phyloP scores from a whole-genome alignment of 257 asterid species.

The Solanum chiquidenum region DNA sequence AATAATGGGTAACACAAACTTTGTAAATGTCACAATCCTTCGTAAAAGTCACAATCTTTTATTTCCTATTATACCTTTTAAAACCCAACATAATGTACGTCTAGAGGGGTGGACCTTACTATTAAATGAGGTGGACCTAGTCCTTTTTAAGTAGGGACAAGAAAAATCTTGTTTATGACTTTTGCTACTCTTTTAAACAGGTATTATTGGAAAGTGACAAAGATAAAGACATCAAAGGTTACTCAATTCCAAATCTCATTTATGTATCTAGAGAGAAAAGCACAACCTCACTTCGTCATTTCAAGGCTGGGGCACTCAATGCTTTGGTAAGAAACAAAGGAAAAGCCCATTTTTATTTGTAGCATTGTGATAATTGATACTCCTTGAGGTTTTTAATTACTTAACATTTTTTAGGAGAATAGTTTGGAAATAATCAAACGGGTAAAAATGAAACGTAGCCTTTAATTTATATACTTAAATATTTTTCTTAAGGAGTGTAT shows the following conservation, averaged over 20 bases:
- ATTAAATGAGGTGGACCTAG: not conserved
- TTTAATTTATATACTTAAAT: too few relatives aligned
- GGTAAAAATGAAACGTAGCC: not conserved
- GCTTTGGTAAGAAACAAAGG: conserved; percentile 12
- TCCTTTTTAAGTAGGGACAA: not conserved
- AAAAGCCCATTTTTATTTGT: not conserved
- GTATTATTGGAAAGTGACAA: conserved; percentile 15
- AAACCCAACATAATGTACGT: not conserved
- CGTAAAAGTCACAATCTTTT: fast-evolving
- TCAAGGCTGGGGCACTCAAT: conserved; percentile 32
- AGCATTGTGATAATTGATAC: not conserved
- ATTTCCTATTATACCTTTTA: too few relatives aligned
- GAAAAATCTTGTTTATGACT: not conserved
- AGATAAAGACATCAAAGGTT: not conserved
- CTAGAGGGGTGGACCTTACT: not conserved
- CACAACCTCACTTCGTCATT: conserved; percentile 17
- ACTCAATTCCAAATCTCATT: conserved; percentile 13
- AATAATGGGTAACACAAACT: too few relatives aligned
- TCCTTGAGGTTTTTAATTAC: not conserved
- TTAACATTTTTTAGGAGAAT: not conserved
- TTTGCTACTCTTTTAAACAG: not conserved
- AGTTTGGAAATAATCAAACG: too few relatives aligned
- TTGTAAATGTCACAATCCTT: too few relatives aligned
- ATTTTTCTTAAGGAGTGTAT: not conserved
- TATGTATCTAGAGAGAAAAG: conserved; percentile 21